phyloP scores from a whole-genome alignment of 768 basidiomycete genomes.

The Dentipellis sp. region DNA sequence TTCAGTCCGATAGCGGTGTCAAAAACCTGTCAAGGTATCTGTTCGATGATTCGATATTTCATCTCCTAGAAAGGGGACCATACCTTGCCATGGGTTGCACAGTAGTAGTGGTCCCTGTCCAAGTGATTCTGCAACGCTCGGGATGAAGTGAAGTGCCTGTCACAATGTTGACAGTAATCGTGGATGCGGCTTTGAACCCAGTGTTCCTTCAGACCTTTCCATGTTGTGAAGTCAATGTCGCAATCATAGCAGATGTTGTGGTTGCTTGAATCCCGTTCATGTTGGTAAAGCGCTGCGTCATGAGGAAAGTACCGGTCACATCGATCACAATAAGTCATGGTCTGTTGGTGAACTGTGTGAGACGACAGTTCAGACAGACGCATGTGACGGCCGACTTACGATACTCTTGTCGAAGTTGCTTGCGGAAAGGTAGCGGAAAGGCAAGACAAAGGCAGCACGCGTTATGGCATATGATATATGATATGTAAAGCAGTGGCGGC shows the following conservation, averaged over 20 bases:
- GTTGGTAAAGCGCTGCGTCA: slow-evolving; percentile 18
- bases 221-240: slow-evolving; percentile 33
- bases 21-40: slow-evolving; percentile 23
- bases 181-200: slow-evolving; percentile 41
- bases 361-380: too few relatives aligned
- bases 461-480: too few relatives aligned
- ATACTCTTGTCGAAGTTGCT: too few relatives aligned
- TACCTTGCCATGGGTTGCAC: slow-evolving; percentile 27
- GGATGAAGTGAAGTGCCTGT: slow-evolving; percentile 28
- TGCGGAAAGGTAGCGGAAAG: too few relatives aligned
- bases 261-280: slow-evolving; percentile 15
- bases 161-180: slow-evolving; percentile 43
- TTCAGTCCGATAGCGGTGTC: slow-evolving; percentile 27
- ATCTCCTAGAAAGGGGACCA: background rate
- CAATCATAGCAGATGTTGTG: slow-evolving; percentile 43
- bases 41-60: background rate
- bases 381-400: too few relatives aligned
- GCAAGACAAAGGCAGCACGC: too few relatives aligned
- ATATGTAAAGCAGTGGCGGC: too few relatives aligned
- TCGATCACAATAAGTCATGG: background rate
- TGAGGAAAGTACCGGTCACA: slow-evolving; percentile 11
- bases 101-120: slow-evolving; percentile 31
- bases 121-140: slow-evolving; percentile 33
- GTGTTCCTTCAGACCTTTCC: slow-evolving; percentile 36
- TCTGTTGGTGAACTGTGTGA: too few relatives aligned